Base-by-base conservation (phyloP, 345 rosid genomes). In the Eucalyptus dawsonii region DNA sequence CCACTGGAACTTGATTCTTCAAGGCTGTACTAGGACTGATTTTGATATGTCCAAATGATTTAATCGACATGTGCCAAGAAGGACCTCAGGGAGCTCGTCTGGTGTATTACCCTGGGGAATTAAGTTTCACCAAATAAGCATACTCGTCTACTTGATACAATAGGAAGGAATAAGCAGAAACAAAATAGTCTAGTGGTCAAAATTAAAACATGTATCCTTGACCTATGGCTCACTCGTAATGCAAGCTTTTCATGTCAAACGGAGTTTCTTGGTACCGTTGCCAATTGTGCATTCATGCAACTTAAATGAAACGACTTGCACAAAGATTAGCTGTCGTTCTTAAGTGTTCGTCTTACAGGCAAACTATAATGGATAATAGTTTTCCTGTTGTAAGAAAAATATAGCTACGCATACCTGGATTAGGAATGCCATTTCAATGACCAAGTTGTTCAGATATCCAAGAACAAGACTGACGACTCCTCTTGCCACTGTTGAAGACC, bases 401-500 rank as follows among this genome's bases (percentile, higher is more conserved):
- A 51, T 80, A 37, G 86, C 11, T 44, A 88, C 11, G 14, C 31
- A 31, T 92, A 95, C 99, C 97, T 98, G 97, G 90, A 98, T 92
- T 92, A 98, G 53, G 93, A 97, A 98, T 85, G 99, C 99, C 98
- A 97, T 92, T 94, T 97, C 99, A 29, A 96, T 88, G 85, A 97
- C 97, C 94, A 97, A 86, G 89, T 95, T 96, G 95, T 90, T 97
- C 29, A 98, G 92, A 88, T 98, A 96, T 29, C 99, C 98, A 22
- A 95, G 95, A 88, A 96, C 97, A 81, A 98, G 96, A 91, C 93
- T 97, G 60, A 93, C 92, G 49, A 96, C 97, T 7, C 99, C 97
- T 88, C 98, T 94, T 80, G 99, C 99, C 90, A 97, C 95, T 12
- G 98, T 95, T 34, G 99, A 98, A 88, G 99, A 98, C 22, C 99